Conservation (phyloP, 2,329 filamentous ascomycete species). For the Pezicula radicicola region DNA sequence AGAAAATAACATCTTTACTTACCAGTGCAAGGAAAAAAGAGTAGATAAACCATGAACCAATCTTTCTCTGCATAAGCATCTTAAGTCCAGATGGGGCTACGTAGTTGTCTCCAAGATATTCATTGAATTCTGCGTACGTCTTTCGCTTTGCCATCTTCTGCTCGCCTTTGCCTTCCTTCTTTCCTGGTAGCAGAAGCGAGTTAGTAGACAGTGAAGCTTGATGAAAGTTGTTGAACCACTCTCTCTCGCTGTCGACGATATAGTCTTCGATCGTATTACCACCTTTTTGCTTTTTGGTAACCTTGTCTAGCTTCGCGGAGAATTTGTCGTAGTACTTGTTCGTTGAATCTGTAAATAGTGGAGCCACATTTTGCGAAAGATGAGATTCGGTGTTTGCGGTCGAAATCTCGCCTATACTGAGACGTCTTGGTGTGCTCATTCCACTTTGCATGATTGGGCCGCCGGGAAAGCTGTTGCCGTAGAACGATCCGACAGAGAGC, state of each 20-base stretch:
- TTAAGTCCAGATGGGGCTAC: slow-evolving; percentile 50
- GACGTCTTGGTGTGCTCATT: background rate
- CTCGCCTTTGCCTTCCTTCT: background rate
- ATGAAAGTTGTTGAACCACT: slow-evolving; percentile 59
- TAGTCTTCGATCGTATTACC: slow-evolving; percentile 63
- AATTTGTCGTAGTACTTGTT: slow-evolving; percentile 59
- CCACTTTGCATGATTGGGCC: background rate
- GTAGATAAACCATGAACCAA: slow-evolving; percentile 62
- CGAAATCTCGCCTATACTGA: background rate
- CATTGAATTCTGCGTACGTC: background rate
- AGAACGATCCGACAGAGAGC: background rate
- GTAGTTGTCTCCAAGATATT: slow-evolving; percentile 41
- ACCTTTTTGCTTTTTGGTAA: slow-evolving; percentile 43
- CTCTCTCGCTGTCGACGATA: slow-evolving; percentile 62
- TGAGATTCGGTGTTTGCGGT: slow-evolving; percentile 58
- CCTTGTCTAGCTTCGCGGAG: slow-evolving; percentile 49
- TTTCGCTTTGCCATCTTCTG: slow-evolving; percentile 48
- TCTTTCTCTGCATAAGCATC: slow-evolving; percentile 50
- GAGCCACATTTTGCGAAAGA: slow-evolving; percentile 61
- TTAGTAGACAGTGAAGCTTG: slow-evolving; percentile 34
- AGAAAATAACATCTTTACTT: background rate
- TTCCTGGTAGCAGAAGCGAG: background rate
- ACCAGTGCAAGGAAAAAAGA: slow-evolving; percentile 52
- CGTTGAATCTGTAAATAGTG: slow-evolving; percentile 62
- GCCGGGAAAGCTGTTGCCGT: background rate